phyloP scores from a whole-genome alignment of 2,329 filamentous ascomycete species.

The Colletotrichum gigasporum region DNA sequence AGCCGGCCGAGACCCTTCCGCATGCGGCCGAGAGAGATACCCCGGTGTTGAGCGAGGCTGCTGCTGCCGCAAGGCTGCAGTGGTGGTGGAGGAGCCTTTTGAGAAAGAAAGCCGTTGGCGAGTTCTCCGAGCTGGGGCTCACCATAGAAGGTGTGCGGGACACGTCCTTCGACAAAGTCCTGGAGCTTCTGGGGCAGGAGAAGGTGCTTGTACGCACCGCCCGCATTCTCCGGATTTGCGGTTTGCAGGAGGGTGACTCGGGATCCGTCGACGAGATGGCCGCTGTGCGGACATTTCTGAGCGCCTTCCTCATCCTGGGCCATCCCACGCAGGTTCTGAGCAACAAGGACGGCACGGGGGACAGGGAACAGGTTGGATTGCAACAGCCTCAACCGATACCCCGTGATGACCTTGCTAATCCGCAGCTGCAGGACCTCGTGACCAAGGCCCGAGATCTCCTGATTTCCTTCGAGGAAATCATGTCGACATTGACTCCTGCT shows the following conservation, averaged over 20 bases:
- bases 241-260: slow-evolving; percentile 71
- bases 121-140: slow-evolving; percentile 73
- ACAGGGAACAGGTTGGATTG: slow-evolving; percentile 66
- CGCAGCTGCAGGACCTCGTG: slow-evolving; percentile 75
- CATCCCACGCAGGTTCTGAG: slow-evolving; percentile 82
- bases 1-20: slow-evolving; percentile 57
- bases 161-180: slow-evolving; percentile 79
- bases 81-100: slow-evolving; percentile 72
- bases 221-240: slow-evolving; percentile 74
- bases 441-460: slow-evolving; percentile 81
- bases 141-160: slow-evolving; percentile 76
- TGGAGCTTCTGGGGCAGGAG: slow-evolving; percentile 72
- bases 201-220: slow-evolving; percentile 73
- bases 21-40: slow-evolving; percentile 57
- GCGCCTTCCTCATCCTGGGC: slow-evolving; percentile 81
- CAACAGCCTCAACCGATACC: slow-evolving; percentile 53
- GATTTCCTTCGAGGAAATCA: slow-evolving; percentile 79
- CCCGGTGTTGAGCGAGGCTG: slow-evolving; percentile 62
- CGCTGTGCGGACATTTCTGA: slow-evolving; percentile 78
- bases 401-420: slow-evolving; percentile 66
- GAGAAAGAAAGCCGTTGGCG: slow-evolving; percentile 68
- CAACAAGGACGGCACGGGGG: slow-evolving; percentile 69
- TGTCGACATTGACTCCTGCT: slow-evolving; percentile 70
- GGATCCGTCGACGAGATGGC: slow-evolving; percentile 75
- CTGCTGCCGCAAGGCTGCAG: slow-evolving; percentile 74